Percentiles rank a stretch among this genome's conserved stretches.
Evolutionary conservation across 2,329 filamentous ascomycete genomes (phyloP).

Genomic region (Sclerotinia trifoliorum): DNA sequence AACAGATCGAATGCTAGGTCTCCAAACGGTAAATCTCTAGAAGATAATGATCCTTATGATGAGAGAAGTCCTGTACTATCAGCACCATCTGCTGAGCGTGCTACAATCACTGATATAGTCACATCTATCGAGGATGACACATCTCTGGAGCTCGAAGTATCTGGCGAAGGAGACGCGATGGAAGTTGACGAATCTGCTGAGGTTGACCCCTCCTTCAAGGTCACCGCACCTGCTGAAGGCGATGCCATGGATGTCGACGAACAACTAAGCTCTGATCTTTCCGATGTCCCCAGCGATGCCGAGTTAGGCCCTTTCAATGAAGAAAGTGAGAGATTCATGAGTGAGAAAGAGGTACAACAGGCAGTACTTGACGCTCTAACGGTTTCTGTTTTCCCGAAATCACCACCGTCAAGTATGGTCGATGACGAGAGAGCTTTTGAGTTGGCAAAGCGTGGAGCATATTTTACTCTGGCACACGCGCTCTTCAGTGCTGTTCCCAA

Average conservation of each 20-base stretch:
- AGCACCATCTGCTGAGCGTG: not conserved
- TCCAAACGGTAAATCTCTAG: not conserved
- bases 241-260: not conserved
- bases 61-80: not conserved
- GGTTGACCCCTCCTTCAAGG: not conserved
- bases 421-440: not conserved
- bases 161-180: not conserved
- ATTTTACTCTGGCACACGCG: not conserved
- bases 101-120: not conserved
- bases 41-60: not conserved
- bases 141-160: not conserved
- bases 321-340: not conserved
- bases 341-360: not conserved
- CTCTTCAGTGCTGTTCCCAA: constrained; percentile 8
- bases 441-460: not conserved
- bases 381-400: not conserved
- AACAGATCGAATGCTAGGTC: not conserved
- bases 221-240: too few species aligned
- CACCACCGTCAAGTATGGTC: not conserved
- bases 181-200: not conserved
- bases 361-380: not conserved
- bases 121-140: not conserved
- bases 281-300: not conserved
- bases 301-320: not conserved
- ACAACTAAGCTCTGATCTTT: constrained; percentile 6